phyloP scores from a whole-genome alignment of 2,329 filamentous ascomycete species.

The Alternaria brassicicola region DNA sequence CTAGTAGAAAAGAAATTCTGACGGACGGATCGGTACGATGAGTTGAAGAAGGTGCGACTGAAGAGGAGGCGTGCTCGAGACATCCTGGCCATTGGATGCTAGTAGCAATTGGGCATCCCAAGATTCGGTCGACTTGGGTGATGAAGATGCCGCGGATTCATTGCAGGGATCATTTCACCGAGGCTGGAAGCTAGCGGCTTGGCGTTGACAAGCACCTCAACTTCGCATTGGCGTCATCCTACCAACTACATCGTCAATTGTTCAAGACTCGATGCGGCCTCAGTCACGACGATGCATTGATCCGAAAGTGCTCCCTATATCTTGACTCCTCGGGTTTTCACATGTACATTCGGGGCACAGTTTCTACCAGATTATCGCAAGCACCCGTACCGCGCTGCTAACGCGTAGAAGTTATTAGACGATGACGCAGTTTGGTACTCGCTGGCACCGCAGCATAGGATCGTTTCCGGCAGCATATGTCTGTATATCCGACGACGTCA shows the following conservation, averaged over 20 bases:
- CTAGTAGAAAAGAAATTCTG: background rate
- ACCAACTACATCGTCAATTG: background rate
- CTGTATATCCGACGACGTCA: background rate
- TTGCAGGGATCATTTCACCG: slow-evolving; percentile 20
- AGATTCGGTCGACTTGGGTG: background rate
- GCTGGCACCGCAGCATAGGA: slow-evolving; percentile 15
- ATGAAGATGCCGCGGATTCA: background rate
- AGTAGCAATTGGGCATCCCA: slow-evolving; percentile 6
- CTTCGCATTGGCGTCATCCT: background rate
- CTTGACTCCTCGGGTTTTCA: background rate
- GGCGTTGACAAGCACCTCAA: slow-evolving; percentile 7
- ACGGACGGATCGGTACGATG: background rate
- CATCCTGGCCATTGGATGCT: slow-evolving; percentile 22
- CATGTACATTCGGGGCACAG: background rate
- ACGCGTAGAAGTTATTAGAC: background rate
- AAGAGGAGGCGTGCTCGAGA: slow-evolving; percentile 26
- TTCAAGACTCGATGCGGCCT: background rate
- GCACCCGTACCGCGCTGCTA: background rate
- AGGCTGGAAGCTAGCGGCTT: slow-evolving; percentile 36
- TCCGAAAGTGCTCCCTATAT: background rate
- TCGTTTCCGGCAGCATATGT: background rate
- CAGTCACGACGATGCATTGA: background rate
- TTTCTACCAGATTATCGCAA: background rate
- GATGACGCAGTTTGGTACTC: background rate
- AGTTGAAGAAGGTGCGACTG: slow-evolving; percentile 11